Conservation (phyloP, 129 eudicot genomes). For the Helichrysum umbraculigerum region DNA sequence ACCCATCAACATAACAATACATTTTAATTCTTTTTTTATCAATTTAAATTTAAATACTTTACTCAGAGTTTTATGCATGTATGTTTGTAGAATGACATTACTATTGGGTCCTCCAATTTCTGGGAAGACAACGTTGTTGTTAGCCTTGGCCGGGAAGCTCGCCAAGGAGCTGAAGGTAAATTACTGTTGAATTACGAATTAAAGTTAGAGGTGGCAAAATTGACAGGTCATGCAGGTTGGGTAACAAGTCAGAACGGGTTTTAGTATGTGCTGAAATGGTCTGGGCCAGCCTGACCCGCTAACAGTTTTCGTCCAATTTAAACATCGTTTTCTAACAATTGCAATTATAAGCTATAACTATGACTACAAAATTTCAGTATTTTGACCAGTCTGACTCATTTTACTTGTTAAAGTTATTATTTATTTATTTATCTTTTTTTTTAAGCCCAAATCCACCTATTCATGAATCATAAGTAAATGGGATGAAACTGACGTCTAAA, state of each 20-base stretch:
- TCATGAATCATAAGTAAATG: not conserved
- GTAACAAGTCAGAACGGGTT: not conserved
- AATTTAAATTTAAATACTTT: slow-evolving; percentile 4
- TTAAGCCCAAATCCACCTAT: not conserved
- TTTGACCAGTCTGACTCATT: too few species aligned
- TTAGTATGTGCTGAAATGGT: not conserved
- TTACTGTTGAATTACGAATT: not conserved
- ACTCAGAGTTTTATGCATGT: not conserved
- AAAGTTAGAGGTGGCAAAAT: not conserved
- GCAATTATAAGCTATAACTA: too few species aligned
- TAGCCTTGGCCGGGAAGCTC: slow-evolving; percentile 79
- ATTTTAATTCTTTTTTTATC: not conserved
- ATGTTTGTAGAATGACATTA: slow-evolving; percentile 70
- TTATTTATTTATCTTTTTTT: too few species aligned
- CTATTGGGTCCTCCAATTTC: slow-evolving; percentile 94
- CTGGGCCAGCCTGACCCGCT: not conserved
- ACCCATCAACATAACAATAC: not conserved
- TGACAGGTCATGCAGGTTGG: too few species aligned
- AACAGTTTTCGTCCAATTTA: not conserved
- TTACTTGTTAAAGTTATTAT: too few species aligned
- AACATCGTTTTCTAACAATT: too few species aligned
- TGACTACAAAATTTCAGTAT: too few species aligned
- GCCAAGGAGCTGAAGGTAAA: slow-evolving; percentile 56
- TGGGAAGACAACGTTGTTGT: slow-evolving; percentile 76
- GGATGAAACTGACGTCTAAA: not conserved